phyloP scores from a whole-genome alignment of 805 yeast species.

The Wickerhamiella allomyrinae region DNA sequence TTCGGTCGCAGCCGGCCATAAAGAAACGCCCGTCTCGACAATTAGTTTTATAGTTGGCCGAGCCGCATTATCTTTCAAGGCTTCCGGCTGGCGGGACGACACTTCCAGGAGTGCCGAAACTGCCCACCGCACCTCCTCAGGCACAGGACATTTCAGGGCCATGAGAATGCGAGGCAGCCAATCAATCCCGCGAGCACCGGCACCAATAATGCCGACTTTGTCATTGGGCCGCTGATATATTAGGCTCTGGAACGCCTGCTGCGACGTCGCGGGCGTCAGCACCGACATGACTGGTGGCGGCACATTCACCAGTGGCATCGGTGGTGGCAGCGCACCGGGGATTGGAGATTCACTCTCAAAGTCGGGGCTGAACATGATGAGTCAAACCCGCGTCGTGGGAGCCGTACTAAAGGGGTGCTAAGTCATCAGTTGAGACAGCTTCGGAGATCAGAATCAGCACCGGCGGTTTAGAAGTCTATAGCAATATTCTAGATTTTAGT shows the following conservation, averaged over 20 bases:
- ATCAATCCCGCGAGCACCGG: slow-evolving; percentile 42
- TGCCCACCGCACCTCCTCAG: slow-evolving; percentile 60
- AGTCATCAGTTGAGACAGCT: no score
- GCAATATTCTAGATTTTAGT: no score
- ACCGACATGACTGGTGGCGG: slow-evolving; percentile 23
- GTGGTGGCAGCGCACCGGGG: slow-evolving; percentile 4
- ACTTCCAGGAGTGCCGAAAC: slow-evolving; percentile 36
- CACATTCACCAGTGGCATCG: slow-evolving; percentile 16
- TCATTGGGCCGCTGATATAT: slow-evolving; percentile 14
- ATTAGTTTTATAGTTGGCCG: slow-evolving; percentile 7
- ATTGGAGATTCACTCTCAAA: not conserved
- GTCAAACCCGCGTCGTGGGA: no score
- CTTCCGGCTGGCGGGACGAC: slow-evolving; percentile 37
- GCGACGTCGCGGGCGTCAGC: slow-evolving; percentile 23
- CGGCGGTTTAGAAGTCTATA: no score
- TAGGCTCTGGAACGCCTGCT: slow-evolving; percentile 20
- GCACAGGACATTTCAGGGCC: slow-evolving; percentile 52
- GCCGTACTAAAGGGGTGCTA: no score
- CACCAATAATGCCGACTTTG: slow-evolving; percentile 10
- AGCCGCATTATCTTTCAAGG: slow-evolving; percentile 32
- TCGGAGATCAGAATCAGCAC: no score
- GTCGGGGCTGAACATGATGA: slow-evolving; percentile 2
- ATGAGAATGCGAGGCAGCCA: slow-evolving; percentile 51
- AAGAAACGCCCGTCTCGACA: slow-evolving; percentile 4
- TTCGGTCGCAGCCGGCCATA: slow-evolving; percentile 10